Evolutionary conservation across 1,284 basidiomycete species (phyloP), one percentile per base, ranked within the genome.

Genomic region (Ceratobasidium sp.): DNA sequence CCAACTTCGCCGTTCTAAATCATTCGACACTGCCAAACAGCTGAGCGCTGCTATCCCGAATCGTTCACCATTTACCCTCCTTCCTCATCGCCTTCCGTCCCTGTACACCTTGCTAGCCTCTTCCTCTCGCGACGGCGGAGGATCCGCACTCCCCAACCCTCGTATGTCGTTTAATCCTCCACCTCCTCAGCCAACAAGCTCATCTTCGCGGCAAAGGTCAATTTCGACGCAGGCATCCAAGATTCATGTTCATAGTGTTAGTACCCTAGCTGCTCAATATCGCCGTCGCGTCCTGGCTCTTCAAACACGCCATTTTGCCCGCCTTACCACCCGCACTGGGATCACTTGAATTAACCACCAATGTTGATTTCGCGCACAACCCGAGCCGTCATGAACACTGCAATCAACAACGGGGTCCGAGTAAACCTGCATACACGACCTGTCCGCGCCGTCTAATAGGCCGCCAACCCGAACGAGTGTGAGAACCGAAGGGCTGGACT

Each of bases 351-450:
- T 99, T 99, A 88, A 90, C 99, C 77, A 99, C 98, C 79, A 98
- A 98, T 85, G 99, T 99, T 98, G 84, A 90, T 91, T 56, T 91
- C 97, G 83, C 94, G 97, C 87, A n/a, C n/a, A n/a, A n/a, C n/a
- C n/a, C n/a, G n/a, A n/a, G n/a, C 91, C 12, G 96, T 97, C 33
- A 93, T 99, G 90, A 95, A 97, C 85, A 92, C 90, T 79, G 95
- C 93, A 15, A 91, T 99, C 80, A 95, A 98, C 83, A 91, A 93
- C 33, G n/a, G 98, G 98, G 97, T 99, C 80, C 94, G 97, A 26
- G 97, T 99, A 80, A 99, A 99, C 85, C 89, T 99, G 20, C 94
- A 98, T 75, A 99, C 99, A 98, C 93, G 98, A 12, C 99, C 99
- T 85, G 99, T 97, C 3, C 99, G 97, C 84, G 99, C 15, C 99